Evolutionary conservation across 129 eudicot genomes (phyloP).

Genomic region (Chrysanthemum seticuspe): DNA sequence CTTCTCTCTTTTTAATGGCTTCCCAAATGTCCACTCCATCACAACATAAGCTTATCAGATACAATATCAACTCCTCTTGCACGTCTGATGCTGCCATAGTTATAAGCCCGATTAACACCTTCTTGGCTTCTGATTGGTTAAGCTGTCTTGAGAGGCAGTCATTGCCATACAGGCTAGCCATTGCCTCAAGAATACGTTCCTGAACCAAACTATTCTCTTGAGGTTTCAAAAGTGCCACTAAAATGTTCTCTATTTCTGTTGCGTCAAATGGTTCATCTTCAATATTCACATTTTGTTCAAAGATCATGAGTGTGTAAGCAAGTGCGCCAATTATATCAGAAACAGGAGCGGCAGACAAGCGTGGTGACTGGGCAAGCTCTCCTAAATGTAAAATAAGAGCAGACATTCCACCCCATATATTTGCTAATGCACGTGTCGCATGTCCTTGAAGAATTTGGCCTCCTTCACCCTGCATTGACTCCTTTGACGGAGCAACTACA

Average conservation of each 20-base stretch:
- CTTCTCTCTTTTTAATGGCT: slow-evolving; percentile 75
- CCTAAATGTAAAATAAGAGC: slow-evolving; percentile 58
- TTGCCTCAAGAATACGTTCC: slow-evolving; percentile 76
- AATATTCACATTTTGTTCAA: slow-evolving; percentile 32
- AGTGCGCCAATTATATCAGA: slow-evolving; percentile 81
- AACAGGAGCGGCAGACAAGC: slow-evolving; percentile 52
- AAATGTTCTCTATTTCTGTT: slow-evolving; percentile 47
- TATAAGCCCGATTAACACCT: slow-evolving; percentile 56
- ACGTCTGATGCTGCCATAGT: slow-evolving; percentile 61
- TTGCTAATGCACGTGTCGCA: slow-evolving; percentile 63
- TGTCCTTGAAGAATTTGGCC: slow-evolving; percentile 63
- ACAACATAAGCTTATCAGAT: slow-evolving; percentile 61
- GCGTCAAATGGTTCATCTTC: slow-evolving; percentile 56
- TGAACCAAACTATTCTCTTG: slow-evolving; percentile 59
- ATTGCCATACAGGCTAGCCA: slow-evolving; percentile 76
- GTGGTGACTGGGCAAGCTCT: slow-evolving; percentile 62
- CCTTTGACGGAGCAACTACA: slow-evolving; percentile 81
- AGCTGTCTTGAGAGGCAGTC: slow-evolving; percentile 36
- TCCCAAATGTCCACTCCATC: slow-evolving; percentile 66
- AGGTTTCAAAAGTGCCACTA: slow-evolving; percentile 58
- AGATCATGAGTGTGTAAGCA: slow-evolving; percentile 69
- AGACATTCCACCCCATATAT: slow-evolving; percentile 75
- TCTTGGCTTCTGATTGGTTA: slow-evolving; percentile 66
- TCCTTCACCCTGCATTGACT: slow-evolving; percentile 74
- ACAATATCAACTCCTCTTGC: slow-evolving; percentile 53